Conservation (phyloP, 148 eudicot species). For the Hydrangea macrophylla region DNA sequence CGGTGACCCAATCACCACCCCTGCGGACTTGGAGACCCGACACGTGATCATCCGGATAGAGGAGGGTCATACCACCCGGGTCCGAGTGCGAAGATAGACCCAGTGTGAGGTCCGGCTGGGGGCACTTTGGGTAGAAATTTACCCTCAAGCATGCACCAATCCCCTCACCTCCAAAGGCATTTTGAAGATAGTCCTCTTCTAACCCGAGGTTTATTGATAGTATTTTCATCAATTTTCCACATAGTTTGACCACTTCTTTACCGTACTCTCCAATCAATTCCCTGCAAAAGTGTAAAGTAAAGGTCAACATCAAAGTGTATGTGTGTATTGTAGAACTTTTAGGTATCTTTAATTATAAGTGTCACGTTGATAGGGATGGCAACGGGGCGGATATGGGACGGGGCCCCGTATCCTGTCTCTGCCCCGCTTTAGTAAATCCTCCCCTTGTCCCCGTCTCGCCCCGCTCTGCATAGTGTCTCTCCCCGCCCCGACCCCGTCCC, state of each 20-base stretch:
- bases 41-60: conserved; percentile 35
- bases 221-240: conserved; percentile 36
- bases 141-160: conserved; percentile 44
- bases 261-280: conserved; percentile 29
- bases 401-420: no score
- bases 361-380: no score
- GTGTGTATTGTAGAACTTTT: no score
- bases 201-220: conserved; percentile 42
- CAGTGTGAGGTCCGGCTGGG: conserved; percentile 50
- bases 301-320: no score
- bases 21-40: conserved; percentile 49
- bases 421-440: no score
- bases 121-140: conserved; percentile 50
- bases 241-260: conserved; percentile 26
- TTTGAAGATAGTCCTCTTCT: conserved; percentile 28
- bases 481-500: no score
- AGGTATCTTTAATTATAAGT: no score
- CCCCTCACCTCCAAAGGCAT: conserved; percentile 44
- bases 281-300: conserved; percentile 33
- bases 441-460: no score
- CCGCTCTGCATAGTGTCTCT: no score
- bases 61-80: conserved; percentile 51
- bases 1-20: conserved; percentile 40
- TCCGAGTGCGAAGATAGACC: conserved; percentile 56
- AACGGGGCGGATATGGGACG: no score